Evolutionary conservation across 306 rosid species (phyloP), one percentile per base, ranked within the genome.

Genomic region (Castanospermum australe): DNA sequence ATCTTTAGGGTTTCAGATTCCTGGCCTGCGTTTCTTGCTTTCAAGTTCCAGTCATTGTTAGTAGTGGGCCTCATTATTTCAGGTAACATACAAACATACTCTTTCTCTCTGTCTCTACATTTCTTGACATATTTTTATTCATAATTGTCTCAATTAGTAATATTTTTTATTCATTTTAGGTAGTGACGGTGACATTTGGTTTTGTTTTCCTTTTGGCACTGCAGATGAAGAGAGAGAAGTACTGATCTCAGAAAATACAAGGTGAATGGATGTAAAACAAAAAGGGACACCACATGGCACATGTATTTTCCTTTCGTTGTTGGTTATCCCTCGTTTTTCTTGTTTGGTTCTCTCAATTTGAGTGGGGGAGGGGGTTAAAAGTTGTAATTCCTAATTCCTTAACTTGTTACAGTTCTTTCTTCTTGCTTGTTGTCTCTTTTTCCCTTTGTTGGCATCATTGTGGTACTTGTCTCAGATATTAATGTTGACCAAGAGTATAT

Each of bases 1-100:
- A 76, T 69, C 78, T 82, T 76, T 61, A 70, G 82, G 85, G 82
- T 76, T 76, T 76, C 36, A 28, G 68, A 64, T 51, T 41, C 60
- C 67, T 24, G 38, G 25, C 50, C 21, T 22, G 17, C 63, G 54
- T 66, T 67, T 30, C 63, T 67, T 57, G 24, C 39, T 68, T 42
- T 74, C 45, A n/a, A 10, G 24, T 66, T 56, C 59, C 52, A 66
- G 52, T 28, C 22, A 36, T 47, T 33, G 44, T 33, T 14, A 65
- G 74, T 51, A 51, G 17, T 21, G 62, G 45, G 42, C 54, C 60
- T 71, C 45, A 35, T 44, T 66, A 35, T 48, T 66, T 54, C 67
- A 39, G 54, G 30, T 78, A 68, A 12, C 42, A 45, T 14, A 17
- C 3, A 0, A 20, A 15, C 71, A 17, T 11, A 6, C 9, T 25